Evolutionary conservation across 768 basidiomycete genomes (phyloP), one percentile per base, ranked within the genome.

Genomic region (Leccinum uliginosum): DNA sequence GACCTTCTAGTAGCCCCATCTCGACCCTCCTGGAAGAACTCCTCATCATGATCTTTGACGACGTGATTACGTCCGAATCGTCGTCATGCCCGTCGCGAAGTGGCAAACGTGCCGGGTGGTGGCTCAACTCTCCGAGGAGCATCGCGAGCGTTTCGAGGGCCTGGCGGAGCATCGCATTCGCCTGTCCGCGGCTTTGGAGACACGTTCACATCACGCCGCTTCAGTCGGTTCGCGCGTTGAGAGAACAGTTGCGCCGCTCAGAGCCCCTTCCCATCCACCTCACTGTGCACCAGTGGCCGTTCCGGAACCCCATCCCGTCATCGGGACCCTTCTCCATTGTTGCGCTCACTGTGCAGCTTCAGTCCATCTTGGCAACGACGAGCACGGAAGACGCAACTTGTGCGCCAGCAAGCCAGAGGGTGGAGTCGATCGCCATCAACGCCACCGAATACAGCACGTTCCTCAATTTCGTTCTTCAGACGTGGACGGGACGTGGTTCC

Each of bases 161-260:
- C 3, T 67, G 65, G 65, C 56, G 55, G 32, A 12, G 47, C 50
- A n/a, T 65, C 2, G 40, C 55, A 14, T 67, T 56, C 14, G 44
- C 52, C 32, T 67, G 58, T 30, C 65, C 65, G 1, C 50, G 15
- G 30, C 62, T 66, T 53, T 66, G 65, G 65, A 65, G 47, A 59
- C 14, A 51, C 15, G 56, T 66, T 14, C 46, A 67, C 21, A 27
- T 66, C 19, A 56, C 62, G 5, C 65, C 62, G 8, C 6, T 26
- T 21, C 60, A 62, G 45, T 52, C 66, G 9, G 23, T 55, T 3
- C 24, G 9, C 34, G 26, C 53, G 0, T 30, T 65, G 48, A 57
- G 49, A 27, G 65, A 65, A 43, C 65, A 67, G 3, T 23, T 67
- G 23, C 17, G n/a, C 6, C 32, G 44, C 34, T 67, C 66, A 21